phyloP scores from a whole-genome alignment of 306 rosid species.

The Cicer yamashitae region DNA sequence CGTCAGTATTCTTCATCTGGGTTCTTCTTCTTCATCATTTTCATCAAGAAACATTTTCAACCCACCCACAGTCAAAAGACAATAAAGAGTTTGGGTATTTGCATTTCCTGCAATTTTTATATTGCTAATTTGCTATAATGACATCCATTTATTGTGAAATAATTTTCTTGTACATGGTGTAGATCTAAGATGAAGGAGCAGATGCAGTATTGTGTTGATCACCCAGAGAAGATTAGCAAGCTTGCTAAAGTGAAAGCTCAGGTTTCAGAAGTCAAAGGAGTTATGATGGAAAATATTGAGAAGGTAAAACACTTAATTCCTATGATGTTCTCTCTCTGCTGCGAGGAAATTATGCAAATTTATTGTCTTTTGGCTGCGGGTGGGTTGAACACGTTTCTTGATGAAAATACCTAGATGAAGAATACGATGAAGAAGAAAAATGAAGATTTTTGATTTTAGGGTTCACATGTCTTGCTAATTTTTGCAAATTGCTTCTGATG shows the following conservation, averaged over 20 bases:
- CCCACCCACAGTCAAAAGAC: too few species aligned
- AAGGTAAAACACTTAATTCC: slow-evolving; percentile 55
- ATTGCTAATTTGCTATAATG: slow-evolving; percentile 28
- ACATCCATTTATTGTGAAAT: slow-evolving; percentile 35
- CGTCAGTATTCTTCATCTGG: too few species aligned
- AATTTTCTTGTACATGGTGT: slow-evolving; percentile 32
- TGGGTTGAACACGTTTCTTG: not conserved
- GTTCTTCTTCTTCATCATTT: too few species aligned
- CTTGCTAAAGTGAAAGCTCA: slow-evolving; percentile 93
- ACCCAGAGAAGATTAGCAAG: slow-evolving; percentile 88
- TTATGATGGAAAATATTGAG: slow-evolving; percentile 96
- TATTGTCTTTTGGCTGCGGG: slow-evolving; percentile 23
- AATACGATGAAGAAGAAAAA: too few species aligned
- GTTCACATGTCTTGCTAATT: too few species aligned
- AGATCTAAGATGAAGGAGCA: slow-evolving; percentile 91
- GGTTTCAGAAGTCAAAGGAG: slow-evolving; percentile 92
- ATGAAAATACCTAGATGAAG: too few species aligned
- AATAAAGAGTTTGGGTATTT: slow-evolving; percentile 85
- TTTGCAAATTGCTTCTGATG: too few species aligned
- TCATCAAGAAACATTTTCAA: too few species aligned
- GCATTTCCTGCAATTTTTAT: not conserved
- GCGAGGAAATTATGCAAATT: not conserved
- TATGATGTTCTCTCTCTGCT: not conserved
- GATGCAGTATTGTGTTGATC: slow-evolving; percentile 89
- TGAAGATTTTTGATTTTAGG: too few species aligned